Base-by-base conservation (phyloP, 78 protist species). In the Monosiga brevicollis region DNA sequence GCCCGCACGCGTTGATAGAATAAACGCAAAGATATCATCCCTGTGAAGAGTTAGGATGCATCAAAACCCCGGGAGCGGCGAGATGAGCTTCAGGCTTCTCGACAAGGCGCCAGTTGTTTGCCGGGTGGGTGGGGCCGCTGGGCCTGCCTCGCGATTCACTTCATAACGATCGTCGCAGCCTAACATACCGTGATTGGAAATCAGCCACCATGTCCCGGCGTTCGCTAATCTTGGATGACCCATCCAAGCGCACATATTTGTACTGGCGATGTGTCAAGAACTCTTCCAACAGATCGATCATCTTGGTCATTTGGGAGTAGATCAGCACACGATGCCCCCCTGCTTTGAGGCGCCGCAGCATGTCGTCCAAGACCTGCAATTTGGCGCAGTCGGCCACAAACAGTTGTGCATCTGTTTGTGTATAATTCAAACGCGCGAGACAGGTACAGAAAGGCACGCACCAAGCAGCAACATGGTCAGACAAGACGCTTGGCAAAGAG, bases 1-100 rank as follows among this genome's bases (percentile, higher is more conserved):
- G 40, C 89, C 98, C 0, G 99, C 99, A 36, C 98, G 85, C 2
- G 99, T 97, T 32, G 91, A 80, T 37, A 97, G 87, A 37, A 97
- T 83, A 81, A 96, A 95, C 26, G 77, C 89, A n/a, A 93, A 94
- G 20, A 87, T 88, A 42, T 75, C 88, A 25, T 32, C 35, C 38
- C 25, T 25, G 40, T n/a, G n/a, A n/a, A n/a, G n/a, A n/a, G n/a
- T n/a, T n/a, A n/a, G n/a, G n/a, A n/a, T n/a, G n/a, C n/a, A n/a
- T n/a, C n/a, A n/a, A n/a, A n/a, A n/a, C n/a, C n/a, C n/a, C n/a
- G n/a, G n/a, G n/a, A n/a, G n/a, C n/a, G n/a, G n/a, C n/a, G n/a
- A n/a, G n/a, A n/a, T n/a, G n/a, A n/a, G n/a, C n/a, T n/a, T n/a
- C n/a, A n/a, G n/a, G n/a, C n/a, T n/a, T n/a, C n/a, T n/a, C n/a